Percentiles rank a stretch among this genome's conserved stretches.
Evolutionary conservation across 139 green algal genomes (phyloP).

Genomic region (Tetradesmus obliquus): DNA sequence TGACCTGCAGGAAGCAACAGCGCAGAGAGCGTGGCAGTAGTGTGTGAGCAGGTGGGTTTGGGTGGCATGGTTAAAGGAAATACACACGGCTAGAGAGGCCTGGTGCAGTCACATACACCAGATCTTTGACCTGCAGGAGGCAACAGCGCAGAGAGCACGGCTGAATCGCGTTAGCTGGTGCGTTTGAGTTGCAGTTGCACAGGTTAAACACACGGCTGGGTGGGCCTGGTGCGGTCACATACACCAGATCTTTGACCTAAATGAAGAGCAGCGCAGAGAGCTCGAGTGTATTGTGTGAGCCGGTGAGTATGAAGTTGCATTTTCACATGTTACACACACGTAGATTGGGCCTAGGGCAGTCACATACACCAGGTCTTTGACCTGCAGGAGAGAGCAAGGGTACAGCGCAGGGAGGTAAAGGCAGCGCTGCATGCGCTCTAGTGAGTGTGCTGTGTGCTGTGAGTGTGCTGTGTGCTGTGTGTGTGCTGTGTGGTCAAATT

Average conservation of each 20-base stretch:
- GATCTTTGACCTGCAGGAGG: background rate
- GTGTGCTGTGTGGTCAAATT: background rate
- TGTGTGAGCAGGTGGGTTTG: background rate
- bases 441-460: background rate
- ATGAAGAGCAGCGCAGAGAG: background rate
- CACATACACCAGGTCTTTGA: slow-evolving; percentile 14
- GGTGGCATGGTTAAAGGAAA: slow-evolving; percentile 4
- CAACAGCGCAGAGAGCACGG: background rate
- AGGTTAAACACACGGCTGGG: slow-evolving; percentile 32
- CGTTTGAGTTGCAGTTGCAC: background rate
- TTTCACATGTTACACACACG: slow-evolving; percentile 19
- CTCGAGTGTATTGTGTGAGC: background rate
- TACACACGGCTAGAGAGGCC: slow-evolving; percentile 27
- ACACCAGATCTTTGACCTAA: slow-evolving; percentile 16
- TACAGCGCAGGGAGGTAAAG: no score
- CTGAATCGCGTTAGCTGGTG: background rate
- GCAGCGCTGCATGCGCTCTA: background rate
- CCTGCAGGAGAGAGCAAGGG: background rate
- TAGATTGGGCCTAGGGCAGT: slow-evolving; percentile 20
- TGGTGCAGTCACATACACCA: slow-evolving; percentile 35
- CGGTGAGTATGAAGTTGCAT: background rate
- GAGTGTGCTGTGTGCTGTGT: background rate
- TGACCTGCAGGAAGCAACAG: background rate
- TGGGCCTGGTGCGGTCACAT: slow-evolving; percentile 27
- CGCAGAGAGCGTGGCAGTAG: background rate